Evolutionary conservation across 2,329 filamentous ascomycete genomes (phyloP).

Genomic region (Alternaria brassicae): DNA sequence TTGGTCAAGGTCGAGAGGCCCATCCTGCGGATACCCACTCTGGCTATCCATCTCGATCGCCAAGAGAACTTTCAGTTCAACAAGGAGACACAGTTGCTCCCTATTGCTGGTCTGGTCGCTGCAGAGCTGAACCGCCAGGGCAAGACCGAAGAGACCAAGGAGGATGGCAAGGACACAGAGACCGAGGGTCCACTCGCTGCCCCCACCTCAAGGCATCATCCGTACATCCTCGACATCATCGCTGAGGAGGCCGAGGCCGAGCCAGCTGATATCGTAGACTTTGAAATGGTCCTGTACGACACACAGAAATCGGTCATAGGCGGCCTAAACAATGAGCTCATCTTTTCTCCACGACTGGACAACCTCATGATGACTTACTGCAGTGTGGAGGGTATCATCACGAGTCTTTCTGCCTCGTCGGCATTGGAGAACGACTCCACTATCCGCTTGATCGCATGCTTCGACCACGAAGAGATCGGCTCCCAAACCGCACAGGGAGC

Average conservation of each 20-base stretch:
- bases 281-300: constrained; percentile 96
- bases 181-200: constrained; percentile 67
- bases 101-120: constrained; percentile 85
- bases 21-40: constrained; percentile 87
- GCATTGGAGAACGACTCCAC: constrained; percentile 77
- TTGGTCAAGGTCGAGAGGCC: constrained; percentile 91
- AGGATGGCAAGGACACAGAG: constrained; percentile 50
- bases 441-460: constrained; percentile 91
- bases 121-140: constrained; percentile 84
- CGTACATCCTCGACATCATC: constrained; percentile 83
- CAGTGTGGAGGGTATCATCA: constrained; percentile 82
- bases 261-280: constrained; percentile 80
- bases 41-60: constrained; percentile 93
- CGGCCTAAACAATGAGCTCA: constrained; percentile 89
- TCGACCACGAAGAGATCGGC: constrained; percentile 98
- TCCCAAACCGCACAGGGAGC: constrained; percentile 92
- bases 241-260: constrained; percentile 77
- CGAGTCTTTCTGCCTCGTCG: constrained; percentile 70
- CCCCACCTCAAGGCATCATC: constrained; percentile 84
- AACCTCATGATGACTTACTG: constrained; percentile 98
- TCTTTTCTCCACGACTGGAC: constrained; percentile 94
- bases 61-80: constrained; percentile 89
- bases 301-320: constrained; percentile 90
- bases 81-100: constrained; percentile 95
- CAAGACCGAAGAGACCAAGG: constrained; percentile 58